phyloP scores from a whole-genome alignment of 1,139 yeast species.

The Geotrichum fermentans region DNA sequence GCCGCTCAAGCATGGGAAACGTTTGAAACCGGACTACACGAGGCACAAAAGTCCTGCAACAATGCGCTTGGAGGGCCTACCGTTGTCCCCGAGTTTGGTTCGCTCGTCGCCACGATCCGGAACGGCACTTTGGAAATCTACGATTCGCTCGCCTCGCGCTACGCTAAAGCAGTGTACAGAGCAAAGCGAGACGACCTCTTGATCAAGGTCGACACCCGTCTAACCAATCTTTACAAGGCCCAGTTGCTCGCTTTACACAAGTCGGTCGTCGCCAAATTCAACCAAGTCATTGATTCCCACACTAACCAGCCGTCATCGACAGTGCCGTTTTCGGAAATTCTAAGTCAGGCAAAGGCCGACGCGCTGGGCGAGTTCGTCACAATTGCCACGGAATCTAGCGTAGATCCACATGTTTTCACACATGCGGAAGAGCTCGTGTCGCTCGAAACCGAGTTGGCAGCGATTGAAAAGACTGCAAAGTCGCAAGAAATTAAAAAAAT shows the following conservation, averaged over 20 bases:
- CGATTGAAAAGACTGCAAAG: slow-evolving; percentile 33
- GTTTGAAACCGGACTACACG: slow-evolving; percentile 42
- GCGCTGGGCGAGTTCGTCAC: slow-evolving; percentile 24
- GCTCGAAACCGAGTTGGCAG: slow-evolving; percentile 30
- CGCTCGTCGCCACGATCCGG: slow-evolving; percentile 28
- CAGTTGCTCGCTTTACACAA: slow-evolving; percentile 40
- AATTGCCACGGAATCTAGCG: slow-evolving; percentile 27
- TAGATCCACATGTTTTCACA: slow-evolving; percentile 29
- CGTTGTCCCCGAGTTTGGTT: slow-evolving; percentile 33
- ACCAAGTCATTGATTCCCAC: slow-evolving; percentile 19
- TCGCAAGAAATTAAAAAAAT: slow-evolving; percentile 33
- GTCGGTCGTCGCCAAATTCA: slow-evolving; percentile 32
- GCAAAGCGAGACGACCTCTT: slow-evolving; percentile 52
- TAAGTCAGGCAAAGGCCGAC: slow-evolving; percentile 21
- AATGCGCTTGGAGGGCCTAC: slow-evolving; percentile 25
- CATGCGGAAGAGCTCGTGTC: slow-evolving; percentile 25
- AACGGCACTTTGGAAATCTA: slow-evolving; percentile 46
- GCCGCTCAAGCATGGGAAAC: slow-evolving; percentile 47
- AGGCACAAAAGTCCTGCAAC: slow-evolving; percentile 22
- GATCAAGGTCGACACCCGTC: slow-evolving; percentile 33
- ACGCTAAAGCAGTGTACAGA: slow-evolving; percentile 58
- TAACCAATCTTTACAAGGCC: slow-evolving; percentile 41
- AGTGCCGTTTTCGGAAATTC: slow-evolving; percentile 22
- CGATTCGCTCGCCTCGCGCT: slow-evolving; percentile 69
- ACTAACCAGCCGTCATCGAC: slow-evolving; percentile 14